Conservation (phyloP, 1,139 yeast genomes). For the Sugiyamaella paludigena region DNA sequence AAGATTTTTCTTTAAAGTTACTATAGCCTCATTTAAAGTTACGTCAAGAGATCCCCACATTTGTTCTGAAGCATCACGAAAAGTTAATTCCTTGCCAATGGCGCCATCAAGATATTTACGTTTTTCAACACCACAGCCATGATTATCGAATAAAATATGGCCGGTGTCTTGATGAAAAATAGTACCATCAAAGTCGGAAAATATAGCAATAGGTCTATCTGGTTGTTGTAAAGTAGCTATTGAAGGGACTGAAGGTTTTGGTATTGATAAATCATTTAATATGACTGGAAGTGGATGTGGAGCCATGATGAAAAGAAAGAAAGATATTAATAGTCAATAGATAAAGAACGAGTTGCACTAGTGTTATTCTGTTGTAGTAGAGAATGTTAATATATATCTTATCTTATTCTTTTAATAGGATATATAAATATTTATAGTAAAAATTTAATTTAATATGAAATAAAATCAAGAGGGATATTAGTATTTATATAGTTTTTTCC, state of each 20-base stretch:
- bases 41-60: conserved; percentile 47
- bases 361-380: no score
- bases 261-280: conserved; percentile 29
- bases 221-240: conserved; percentile 31
- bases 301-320: conserved; percentile 2
- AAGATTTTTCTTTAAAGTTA: conserved; percentile 50
- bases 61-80: conserved; percentile 44
- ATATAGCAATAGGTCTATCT: conserved; percentile 38
- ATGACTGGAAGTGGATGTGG: conserved; percentile 21
- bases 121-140: conserved; percentile 43
- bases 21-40: conserved; percentile 53
- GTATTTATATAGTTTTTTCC: no score
- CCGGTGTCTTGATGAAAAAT: conserved; percentile 48
- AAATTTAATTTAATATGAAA: no score
- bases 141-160: conserved; percentile 44
- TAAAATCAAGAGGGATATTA: no score
- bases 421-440: no score
- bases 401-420: no score
- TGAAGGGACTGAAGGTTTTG: conserved; percentile 34
- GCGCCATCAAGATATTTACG: conserved; percentile 41
- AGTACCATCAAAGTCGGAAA: conserved; percentile 47
- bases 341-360: no score
- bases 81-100: conserved; percentile 39
- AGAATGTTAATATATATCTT: no score
- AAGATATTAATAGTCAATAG: not conserved